These are phyloP conservation scores for Sordariomycetes sp. DNA, from an alignment of 2,329 filamentous ascomycete genomes.

Conservation along the genomic window DNA sequence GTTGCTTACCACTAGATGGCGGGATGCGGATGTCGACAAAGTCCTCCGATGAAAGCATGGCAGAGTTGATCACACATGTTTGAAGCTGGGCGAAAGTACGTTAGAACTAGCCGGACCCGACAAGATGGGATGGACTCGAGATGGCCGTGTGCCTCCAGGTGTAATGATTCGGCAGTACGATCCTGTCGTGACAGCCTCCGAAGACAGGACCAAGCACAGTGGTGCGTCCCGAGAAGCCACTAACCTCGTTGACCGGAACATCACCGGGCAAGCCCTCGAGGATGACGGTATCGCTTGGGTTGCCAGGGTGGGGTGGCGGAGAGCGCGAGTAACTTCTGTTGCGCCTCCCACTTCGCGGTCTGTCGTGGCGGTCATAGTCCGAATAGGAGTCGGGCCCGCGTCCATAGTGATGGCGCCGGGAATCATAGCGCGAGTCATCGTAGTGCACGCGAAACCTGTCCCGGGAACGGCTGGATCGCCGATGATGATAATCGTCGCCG, in stretches of 20 bases:
- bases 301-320: slow-evolving; percentile 21
- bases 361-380: slow-evolving; percentile 1
- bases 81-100: not conserved
- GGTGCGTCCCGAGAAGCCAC: slow-evolving; percentile 8
- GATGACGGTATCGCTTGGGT: slow-evolving; percentile 36
- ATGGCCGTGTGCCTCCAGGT: not conserved
- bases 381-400: slow-evolving; percentile 4
- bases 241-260: slow-evolving; percentile 37
- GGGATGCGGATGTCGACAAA: slow-evolving; percentile 24
- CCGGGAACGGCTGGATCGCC: slow-evolving; percentile 6
- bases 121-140: too few species aligned
- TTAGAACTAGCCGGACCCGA: not conserved
- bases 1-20: slow-evolving; percentile 16
- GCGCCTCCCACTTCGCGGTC: slow-evolving; percentile 9
- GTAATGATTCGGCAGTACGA: not conserved
- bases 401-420: not conserved
- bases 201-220: not conserved
- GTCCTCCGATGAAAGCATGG: slow-evolving; percentile 20
- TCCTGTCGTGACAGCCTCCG: not conserved
- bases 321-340: slow-evolving; percentile 20
- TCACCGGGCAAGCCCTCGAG: slow-evolving; percentile 37
- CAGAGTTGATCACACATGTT: slow-evolving; percentile 16
- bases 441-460: not conserved
- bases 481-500: slow-evolving; percentile 8
- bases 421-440: not conserved